A percentile compares a stretch with the other conserved stretches of the same genome.
Conservation (phyloP, 2,329 filamentous ascomycete genomes). For the Harringtonia lauricola region DNA sequence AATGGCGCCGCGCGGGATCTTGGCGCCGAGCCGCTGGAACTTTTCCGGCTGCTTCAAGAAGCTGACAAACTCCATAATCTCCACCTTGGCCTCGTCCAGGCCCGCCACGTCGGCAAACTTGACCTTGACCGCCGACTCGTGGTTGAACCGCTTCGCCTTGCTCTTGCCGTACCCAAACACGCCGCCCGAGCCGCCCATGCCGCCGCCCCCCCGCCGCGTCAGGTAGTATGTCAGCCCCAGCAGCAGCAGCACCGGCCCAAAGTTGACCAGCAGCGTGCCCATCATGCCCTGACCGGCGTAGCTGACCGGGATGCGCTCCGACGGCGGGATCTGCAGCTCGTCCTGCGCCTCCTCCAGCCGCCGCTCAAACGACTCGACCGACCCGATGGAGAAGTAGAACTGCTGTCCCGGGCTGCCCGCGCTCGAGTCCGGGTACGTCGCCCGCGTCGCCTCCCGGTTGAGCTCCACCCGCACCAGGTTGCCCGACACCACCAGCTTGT, state of each 20-base stretch:
- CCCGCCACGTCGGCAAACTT: constrained; percentile 96
- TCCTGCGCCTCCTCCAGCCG: constrained; percentile 79
- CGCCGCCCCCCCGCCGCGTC: constrained; percentile 55
- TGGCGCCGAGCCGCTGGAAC: constrained; percentile 89
- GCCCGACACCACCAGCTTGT: constrained; percentile 77
- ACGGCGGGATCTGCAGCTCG: constrained; percentile 72
- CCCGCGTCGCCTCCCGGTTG: constrained; percentile 60
- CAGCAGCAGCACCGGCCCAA: constrained; percentile 79
- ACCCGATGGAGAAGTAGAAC: constrained; percentile 95
- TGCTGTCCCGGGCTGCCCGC: constrained; percentile 58
- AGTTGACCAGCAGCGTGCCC: constrained; percentile 61
- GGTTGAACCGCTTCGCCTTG: constrained; percentile 93
- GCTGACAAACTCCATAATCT: constrained; percentile 99
- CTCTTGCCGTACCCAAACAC: constrained; percentile 96
- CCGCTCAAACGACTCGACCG: constrained; percentile 83
- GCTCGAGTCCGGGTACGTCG: constrained; percentile 66
- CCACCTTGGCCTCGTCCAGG: constrained; percentile 94
- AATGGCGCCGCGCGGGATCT: constrained; percentile 95
- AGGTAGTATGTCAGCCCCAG: constrained; percentile 75
- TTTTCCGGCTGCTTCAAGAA: constrained; percentile 90
- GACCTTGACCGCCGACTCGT: constrained; percentile 90
- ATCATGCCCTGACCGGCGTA: constrained; percentile 70
- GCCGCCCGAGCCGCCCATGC: constrained; percentile 55
- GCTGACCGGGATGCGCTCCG: constrained; percentile 87
- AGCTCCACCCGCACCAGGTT: constrained; percentile 66